A percentile compares a stretch with the other conserved stretches of the same genome.
Evolutionary conservation across 2,329 filamentous ascomycete genomes (phyloP).

Genomic region (Onygenales sp.): DNA sequence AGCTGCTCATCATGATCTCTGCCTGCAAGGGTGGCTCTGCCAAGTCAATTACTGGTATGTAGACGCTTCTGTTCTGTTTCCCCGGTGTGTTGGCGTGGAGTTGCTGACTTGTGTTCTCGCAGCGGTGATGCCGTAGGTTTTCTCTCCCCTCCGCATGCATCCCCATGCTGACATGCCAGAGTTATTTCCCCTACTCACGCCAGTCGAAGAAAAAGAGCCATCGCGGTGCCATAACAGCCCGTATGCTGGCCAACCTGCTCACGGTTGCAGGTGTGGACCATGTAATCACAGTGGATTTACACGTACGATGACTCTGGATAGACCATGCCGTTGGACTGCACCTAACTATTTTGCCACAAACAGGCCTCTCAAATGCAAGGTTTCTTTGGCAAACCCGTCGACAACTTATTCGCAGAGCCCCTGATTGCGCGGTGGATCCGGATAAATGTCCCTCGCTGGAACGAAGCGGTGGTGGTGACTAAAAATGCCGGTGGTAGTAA

Average conservation of each 20-base stretch:
- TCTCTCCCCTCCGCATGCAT: slow-evolving; percentile 7
- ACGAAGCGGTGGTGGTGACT: slow-evolving; percentile 84
- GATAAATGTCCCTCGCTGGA: slow-evolving; percentile 78
- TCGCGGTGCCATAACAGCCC: slow-evolving; percentile 87
- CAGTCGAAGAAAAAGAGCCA: slow-evolving; percentile 99
- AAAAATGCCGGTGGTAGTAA: slow-evolving; percentile 98
- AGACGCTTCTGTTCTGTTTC: slow-evolving; percentile 7
- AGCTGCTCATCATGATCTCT: slow-evolving; percentile 97
- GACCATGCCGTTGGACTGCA: background rate
- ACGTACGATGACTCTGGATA: slow-evolving; percentile 44
- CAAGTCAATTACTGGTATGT: slow-evolving; percentile 86
- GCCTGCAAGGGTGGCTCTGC: slow-evolving; percentile 97
- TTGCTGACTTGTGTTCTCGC: slow-evolving; percentile 3
- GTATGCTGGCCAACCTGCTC: slow-evolving; percentile 93
- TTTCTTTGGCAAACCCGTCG: slow-evolving; percentile 95
- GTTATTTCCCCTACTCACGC: slow-evolving; percentile 96
- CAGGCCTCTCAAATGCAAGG: slow-evolving; percentile 94
- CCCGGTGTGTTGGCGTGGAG: slow-evolving; percentile 10
- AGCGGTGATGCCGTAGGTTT: slow-evolving; percentile 41
- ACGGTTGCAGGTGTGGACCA: slow-evolving; percentile 92
- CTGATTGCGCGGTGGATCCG: slow-evolving; percentile 93
- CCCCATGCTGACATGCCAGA: slow-evolving; percentile 29
- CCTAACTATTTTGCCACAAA: background rate
- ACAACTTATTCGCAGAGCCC: slow-evolving; percentile 93
- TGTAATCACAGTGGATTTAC: slow-evolving; percentile 93